Evolutionary conservation across 148 eudicot genomes (phyloP), one percentile per base, ranked within the genome.

Genomic region (Cornus kousa): DNA sequence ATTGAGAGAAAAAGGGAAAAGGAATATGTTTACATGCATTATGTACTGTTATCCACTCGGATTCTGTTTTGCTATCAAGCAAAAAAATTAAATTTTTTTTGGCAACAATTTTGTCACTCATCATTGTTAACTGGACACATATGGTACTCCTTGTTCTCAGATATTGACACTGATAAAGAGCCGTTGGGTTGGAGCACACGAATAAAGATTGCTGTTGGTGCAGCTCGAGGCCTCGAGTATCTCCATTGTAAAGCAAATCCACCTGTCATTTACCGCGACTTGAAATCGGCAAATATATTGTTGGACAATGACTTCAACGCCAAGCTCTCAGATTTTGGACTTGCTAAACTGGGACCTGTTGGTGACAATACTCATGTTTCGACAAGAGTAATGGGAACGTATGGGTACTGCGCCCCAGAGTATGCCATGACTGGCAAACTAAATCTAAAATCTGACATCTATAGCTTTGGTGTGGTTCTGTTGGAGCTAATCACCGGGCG

Each of bases 361-460:
- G 99, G 95, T 53, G 97, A 90, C 75, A 88, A 88, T 2, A 87
- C 94, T 71, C 97, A 93, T 71, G 97, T 95, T 65, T 93, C 97
- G 11, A 93, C 97, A 28, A 78, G 99, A 72, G 97, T 95, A 70
- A 90, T 95, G 92, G 99, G 99, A 74, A 95, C 97, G 2, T 91
- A 88, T 55, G 97, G 99, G 23, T 95, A 95, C 39, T 95, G 98
- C 74, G 97, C 97, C 40, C 97, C 98, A 0, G 97, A 95, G 72
- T 95, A 95, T 73, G 98, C 97, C 32, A 88, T 92, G 87, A 93
- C 90, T 70, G 97, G 98, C 9, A 93, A 93, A 68, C 77, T 93
- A 33, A 91, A 90, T 73, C 20, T 87, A 5, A 95, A 93, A 80
- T 89, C 97, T 19, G 97, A 95, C 72, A 91, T 95, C 59, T 95